Base-by-base conservation (phyloP, 208 protist species). In the Acanthamoeba divionensis region DNA sequence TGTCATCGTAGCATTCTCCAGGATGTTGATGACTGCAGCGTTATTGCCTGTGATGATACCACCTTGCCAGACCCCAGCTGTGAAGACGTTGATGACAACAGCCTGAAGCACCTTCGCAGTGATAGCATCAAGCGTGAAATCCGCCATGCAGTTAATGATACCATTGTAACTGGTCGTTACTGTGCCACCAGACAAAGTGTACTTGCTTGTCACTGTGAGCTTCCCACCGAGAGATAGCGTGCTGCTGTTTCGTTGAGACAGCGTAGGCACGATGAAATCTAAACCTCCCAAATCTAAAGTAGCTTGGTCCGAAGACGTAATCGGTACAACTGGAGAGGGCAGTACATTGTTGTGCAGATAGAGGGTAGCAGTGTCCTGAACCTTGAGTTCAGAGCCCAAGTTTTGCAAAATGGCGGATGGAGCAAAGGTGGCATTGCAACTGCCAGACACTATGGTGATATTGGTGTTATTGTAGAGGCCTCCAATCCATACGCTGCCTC, bases 401-500 rank as follows among this genome's bases (percentile, higher is more conserved):
- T 83, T 83, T 47, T 65, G 52, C n/a, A 83, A 54, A 31, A n/a
- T 21, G n/a, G 48, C 57, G 73, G n/a, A 65, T 13, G 73, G 0
- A n/a, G 21, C 73, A 36, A 83, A 83, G 29, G 73, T 41, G 48
- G 65, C 52, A 24, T 31, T 7, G n/a, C n/a, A n/a, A 36, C 52
- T 2, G 48, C 73, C 73, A 29, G 36, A 33, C 52, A 47, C 57
- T 33, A 83, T 54, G 73, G 73, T 83, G 10, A 54, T 36, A 21
- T 21, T 54, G 15, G 73, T 63, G 73, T 41, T 83, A 54, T 83
- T 57, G 73, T 83, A 83, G n/a, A n/a, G n/a, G n/a, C n/a, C n/a
- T 26, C 73, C 73, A 21, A 83, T 54, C 73, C 73, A 83, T 54
- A 83, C 65, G 5, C 21, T 1, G 48, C 73, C 73, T 24, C 73